Evolutionary conservation across 306 rosid genomes (phyloP), one percentile per base, ranked within the genome.

Genomic region (Begonia peltatifolia): DNA sequence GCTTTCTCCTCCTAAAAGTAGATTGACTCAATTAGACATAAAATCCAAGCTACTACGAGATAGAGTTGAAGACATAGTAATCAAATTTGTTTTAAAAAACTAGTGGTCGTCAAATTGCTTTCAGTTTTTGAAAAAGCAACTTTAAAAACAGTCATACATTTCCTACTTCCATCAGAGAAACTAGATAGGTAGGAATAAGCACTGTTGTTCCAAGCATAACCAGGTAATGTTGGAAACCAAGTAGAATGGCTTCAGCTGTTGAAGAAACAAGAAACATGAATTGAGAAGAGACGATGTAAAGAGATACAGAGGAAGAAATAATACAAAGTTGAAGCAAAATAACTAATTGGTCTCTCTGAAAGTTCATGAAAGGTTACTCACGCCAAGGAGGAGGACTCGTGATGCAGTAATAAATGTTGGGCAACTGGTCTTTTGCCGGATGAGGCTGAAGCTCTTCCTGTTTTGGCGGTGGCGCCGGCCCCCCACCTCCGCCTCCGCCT

Each of bases 301-400:
- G 23, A 20, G 23, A 3, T 20, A 20, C 23, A 20, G 23, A 20
- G 23, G 23, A 20, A 20, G 23, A 20, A 20, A 20, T 3, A 3
- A 20, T 3, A 20, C 6, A 42, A 12, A 7, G 47, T 68, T 63
- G 12, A 11, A 12, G 49, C 54, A 47, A 47, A 41, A 68, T 17
- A 52, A 72, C 46, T 10, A 3, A 9, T 10, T 16, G 50, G n/a
- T 54, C 11, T 17, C 12, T 47, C 11, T 5, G 12, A 57, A 20
- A 14, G 35, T 20, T 43, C 13, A 54, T 30, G 38, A 42, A 50
- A 47, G 41, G 46, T 14, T 50, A 74, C 94, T 82, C 71, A 89
- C 95, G 97, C 97, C 97, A 89, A 5, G 97, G 94, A 70, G 97
- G 97, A 78, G 97, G 95, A 73, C 97, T 89, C 12, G 90, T 85